A percentile compares a stretch with the other conserved stretches of the same genome.
Conservation (phyloP, 2,329 filamentous ascomycete species). For the Ophiosphaerella narmari region DNA sequence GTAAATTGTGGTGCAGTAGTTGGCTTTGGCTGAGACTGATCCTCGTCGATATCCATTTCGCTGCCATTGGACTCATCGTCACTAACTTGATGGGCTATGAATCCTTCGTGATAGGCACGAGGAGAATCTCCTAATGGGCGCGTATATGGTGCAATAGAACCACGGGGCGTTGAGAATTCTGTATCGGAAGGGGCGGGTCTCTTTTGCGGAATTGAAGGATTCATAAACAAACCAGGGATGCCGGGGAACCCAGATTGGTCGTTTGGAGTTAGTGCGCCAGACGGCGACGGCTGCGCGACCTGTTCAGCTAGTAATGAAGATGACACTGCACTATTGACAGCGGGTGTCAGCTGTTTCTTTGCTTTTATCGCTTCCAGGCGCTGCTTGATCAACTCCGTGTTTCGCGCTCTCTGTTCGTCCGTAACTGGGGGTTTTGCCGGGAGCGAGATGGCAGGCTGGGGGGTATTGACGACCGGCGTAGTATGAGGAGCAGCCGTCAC, state of each 20-base stretch:
- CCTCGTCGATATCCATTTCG: constrained; percentile 67
- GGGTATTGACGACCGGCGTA: constrained; percentile 12
- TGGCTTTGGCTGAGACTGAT: constrained; percentile 50
- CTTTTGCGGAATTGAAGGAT: constrained; percentile 49
- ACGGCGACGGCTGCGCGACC: constrained; percentile 4
- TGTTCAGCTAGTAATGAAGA: constrained; percentile 5
- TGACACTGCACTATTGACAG: constrained; percentile 13
- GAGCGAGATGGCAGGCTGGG: constrained; percentile 19
- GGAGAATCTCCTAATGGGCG: constrained; percentile 66
- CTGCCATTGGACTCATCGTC: constrained; percentile 68
- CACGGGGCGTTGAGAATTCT: constrained; percentile 51
- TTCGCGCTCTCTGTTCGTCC: constrained; percentile 58
- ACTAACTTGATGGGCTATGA: constrained; percentile 82
- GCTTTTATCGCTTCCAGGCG: constrained; percentile 70
- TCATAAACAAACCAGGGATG: constrained; percentile 61
- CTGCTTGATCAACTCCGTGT: constrained; percentile 76
- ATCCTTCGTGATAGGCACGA: constrained; percentile 55
- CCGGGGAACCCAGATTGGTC: constrained; percentile 37
- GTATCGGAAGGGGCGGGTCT: constrained; percentile 72
- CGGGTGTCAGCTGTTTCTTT: constrained; percentile 15
- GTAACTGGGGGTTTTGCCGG: constrained; percentile 22
- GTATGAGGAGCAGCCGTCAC: constrained; percentile 13
- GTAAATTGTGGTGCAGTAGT: constrained; percentile 2
- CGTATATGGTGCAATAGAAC: constrained; percentile 51
- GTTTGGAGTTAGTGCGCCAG: constrained; percentile 5